Evolutionary conservation across 495 filamentous ascomycete genomes (phyloP).

Genomic region (Penicillium cinerascens): DNA sequence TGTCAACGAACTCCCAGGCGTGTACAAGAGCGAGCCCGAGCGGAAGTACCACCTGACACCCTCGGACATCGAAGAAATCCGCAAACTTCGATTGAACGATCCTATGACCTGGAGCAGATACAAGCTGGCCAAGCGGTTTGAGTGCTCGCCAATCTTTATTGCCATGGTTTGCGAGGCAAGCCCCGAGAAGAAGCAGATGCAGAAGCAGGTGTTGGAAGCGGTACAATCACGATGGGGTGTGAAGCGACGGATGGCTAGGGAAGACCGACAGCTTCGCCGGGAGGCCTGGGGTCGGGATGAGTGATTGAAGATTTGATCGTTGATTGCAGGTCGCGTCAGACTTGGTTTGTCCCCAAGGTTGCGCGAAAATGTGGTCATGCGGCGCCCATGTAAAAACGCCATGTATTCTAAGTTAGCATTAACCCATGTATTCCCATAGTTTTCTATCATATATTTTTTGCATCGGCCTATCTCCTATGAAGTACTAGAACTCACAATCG

Average conservation of each 20-base stretch:
- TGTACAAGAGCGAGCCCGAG: constrained; percentile 48
- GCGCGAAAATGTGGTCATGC: background rate
- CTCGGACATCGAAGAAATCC: constrained; percentile 76
- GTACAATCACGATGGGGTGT: constrained; percentile 71
- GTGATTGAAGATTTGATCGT: constrained; percentile 17
- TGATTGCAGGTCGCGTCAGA: background rate
- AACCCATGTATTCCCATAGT: constrained; percentile 15
- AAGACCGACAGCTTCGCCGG: constrained; percentile 67
- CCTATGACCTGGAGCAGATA: constrained; percentile 69
- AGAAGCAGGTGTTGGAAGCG: constrained; percentile 55
- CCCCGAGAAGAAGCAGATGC: constrained; percentile 46
- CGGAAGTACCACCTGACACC: constrained; percentile 74
- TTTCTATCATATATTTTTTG: background rate
- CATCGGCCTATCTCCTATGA: background rate
- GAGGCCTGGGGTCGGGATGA: constrained; percentile 53
- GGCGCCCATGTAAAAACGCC: constrained; percentile 17
- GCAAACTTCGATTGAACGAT: constrained; percentile 61
- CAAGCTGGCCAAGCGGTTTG: constrained; percentile 67
- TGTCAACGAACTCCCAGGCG: constrained; percentile 49
- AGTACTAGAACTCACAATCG: background rate
- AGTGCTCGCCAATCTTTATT: constrained; percentile 75
- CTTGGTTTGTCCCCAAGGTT: background rate
- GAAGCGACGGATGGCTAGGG: constrained; percentile 64
- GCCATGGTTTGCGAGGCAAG: constrained; percentile 49
- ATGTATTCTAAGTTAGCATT: constrained; percentile 25